Base-by-base conservation (phyloP, 257 asterid genomes). In the Petrea volubilis region DNA sequence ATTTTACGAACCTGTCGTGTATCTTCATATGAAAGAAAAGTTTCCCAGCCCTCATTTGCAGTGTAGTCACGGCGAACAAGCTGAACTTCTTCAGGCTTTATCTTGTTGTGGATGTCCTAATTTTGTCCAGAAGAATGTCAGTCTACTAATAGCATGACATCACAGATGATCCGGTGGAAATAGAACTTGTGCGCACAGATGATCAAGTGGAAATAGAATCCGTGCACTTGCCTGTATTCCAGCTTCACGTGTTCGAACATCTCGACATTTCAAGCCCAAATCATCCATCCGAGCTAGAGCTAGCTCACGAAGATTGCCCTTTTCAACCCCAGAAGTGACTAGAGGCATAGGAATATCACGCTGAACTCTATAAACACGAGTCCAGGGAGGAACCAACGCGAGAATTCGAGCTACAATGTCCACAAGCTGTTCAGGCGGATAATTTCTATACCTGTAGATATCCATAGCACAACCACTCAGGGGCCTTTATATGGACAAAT, bases 21-120 rank as follows among this genome's bases (percentile, higher is more conserved):
- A 74, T 95, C 99, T 90, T 95, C 99, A 14, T 95, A 95, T 15
- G 99, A 95, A 67, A 95, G 90, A 80, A 95, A 95, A 21, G 99
- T 92, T 75, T 95, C 99, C 99, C 99, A 95, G 67, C 99, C 97
- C 79, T 90, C 98, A 79, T 95, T 95, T 72, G 99, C 98, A 43
- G 97, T 79, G 79, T 95, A 95, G 77, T 95, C 99, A 77, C 99
- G 96, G 70, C 99, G 96, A 75, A 95, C 96, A 60, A 95, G 98
- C 84, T 92, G 96, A 73, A 95, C 98, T 84, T 92, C 95, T 58
- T 95, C 99, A 5, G 99, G 98, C 79, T 68, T 88, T 77, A 95
- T 95, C 70, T 90, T 86, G 83, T 92, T 82, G 79, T 95, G 99
- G 72, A 95, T 95, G 76, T 92, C 98, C 98, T 94, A 58, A 60